These are phyloP conservation scores for Penicillium samsonianum DNA, from an alignment of 495 filamentous ascomycete species.

Conservation along the genomic window DNA sequence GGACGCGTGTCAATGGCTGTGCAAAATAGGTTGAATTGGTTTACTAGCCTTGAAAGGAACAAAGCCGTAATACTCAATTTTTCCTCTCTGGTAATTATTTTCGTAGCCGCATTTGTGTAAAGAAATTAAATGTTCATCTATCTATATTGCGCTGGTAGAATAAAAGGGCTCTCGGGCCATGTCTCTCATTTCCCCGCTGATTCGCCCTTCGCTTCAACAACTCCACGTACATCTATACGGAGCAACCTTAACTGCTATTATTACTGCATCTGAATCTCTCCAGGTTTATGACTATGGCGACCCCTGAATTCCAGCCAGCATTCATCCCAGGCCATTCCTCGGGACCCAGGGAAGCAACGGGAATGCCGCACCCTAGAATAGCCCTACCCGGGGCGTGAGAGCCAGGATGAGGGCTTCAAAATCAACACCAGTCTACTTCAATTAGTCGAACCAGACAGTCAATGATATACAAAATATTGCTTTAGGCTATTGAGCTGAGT, in stretches of 20 bases:
- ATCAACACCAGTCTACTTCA: background rate
- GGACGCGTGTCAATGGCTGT: slow-evolving; percentile 37
- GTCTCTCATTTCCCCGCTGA: background rate
- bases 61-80: too few relatives aligned
- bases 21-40: slow-evolving; percentile 1
- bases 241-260: background rate
- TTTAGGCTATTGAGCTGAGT: background rate
- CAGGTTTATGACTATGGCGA: slow-evolving; percentile 12
- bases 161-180: background rate
- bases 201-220: slow-evolving; percentile 5
- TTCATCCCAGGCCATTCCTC: slow-evolving; percentile 31
- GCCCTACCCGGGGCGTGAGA: slow-evolving; percentile 2
- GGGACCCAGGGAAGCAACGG: slow-evolving; percentile 20
- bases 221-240: background rate
- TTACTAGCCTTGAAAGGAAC: background rate
- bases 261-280: background rate
- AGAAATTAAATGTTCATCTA: background rate
- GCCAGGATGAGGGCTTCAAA: background rate
- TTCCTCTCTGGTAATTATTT: background rate
- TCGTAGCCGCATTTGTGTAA: background rate
- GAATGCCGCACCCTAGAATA: slow-evolving; percentile 25
- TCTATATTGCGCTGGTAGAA: background rate
- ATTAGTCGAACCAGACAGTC: background rate
- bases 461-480: background rate
- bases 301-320: slow-evolving; percentile 25